phyloP scores from a whole-genome alignment of 257 asterid genomes.

The Solanum rostratum region DNA sequence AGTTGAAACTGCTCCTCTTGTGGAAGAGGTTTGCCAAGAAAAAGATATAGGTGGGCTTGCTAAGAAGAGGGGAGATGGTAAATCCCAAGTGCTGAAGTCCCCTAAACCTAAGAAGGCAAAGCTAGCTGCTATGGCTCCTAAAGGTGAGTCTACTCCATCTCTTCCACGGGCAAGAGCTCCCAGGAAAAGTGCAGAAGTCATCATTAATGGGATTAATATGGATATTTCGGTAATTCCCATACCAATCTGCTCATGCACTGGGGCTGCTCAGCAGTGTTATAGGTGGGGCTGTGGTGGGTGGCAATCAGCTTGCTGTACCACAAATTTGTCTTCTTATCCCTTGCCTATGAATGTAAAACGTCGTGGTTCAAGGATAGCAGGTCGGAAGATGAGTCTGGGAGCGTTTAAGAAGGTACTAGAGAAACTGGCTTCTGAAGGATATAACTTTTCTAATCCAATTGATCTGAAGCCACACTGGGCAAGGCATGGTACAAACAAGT shows the following conservation, averaged over 20 bases:
- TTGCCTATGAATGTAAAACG: slow-evolving; percentile 76
- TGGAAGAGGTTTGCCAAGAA: slow-evolving; percentile 33
- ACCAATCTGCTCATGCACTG: slow-evolving; percentile 85
- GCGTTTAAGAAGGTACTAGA: slow-evolving; percentile 84
- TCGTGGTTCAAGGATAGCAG: slow-evolving; percentile 82
- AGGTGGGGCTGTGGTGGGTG: slow-evolving; percentile 98
- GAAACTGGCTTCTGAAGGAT: slow-evolving; percentile 65
- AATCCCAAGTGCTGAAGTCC: slow-evolving; percentile 22
- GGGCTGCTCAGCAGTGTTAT: slow-evolving; percentile 69
- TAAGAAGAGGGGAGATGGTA: slow-evolving; percentile 46
- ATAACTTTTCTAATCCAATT: slow-evolving; percentile 56
- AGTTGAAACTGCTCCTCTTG: slow-evolving; percentile 17
- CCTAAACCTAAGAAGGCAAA: slow-evolving; percentile 56
- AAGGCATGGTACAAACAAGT: slow-evolving; percentile 87
- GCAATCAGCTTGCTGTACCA: slow-evolving; percentile 93
- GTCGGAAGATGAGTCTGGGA: slow-evolving; percentile 89
- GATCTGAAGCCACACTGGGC: slow-evolving; percentile 89
- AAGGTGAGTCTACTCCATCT: slow-evolving; percentile 25
- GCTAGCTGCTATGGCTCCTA: slow-evolving; percentile 31
- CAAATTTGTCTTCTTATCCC: slow-evolving; percentile 55
- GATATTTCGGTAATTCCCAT: slow-evolving; percentile 66
- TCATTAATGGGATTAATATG: slow-evolving; percentile 60
- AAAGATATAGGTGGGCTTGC: slow-evolving; percentile 23
- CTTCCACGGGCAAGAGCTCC: slow-evolving; percentile 55
- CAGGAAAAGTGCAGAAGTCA: slow-evolving; percentile 60